Evolutionary conservation across 305 asterid species (phyloP), one percentile per base, ranked within the genome.

Genomic region (Ilex paraguariensis): DNA sequence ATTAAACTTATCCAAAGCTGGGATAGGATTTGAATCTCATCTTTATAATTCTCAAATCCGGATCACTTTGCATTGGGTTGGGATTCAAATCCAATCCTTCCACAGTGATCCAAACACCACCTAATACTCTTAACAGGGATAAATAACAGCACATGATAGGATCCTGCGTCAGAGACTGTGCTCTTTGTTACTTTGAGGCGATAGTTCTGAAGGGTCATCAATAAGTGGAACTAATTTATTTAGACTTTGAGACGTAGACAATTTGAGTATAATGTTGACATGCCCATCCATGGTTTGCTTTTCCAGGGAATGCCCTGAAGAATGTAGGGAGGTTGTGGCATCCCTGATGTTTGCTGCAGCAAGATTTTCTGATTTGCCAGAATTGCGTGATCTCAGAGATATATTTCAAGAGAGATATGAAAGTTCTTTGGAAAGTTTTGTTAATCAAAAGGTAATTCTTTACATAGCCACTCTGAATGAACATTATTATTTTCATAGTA

Each of bases 271-370:
- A 16, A 49, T 71, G 50, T 63, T 69, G 62, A 73, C 54, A 50
- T 64, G 51, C 70, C 52, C 33, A 33, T 67, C 32, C 54, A 62
- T 65, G 70, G 67, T 59, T 65, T 77, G 36, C 42, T 36, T 70
- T 60, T 75, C 59, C 83, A 93, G 98, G 77, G 90, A 79, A 58
- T 93, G 98, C 76, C 97, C 97, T 66, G 98, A 84, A 73, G 97
- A 90, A 68, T 93, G 96, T 81, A 83, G 91, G 79, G 94, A 86
- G 69, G 81, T 82, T 69, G 87, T 90, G 64, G 96, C 92, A 30
- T 90, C 96, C 7, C 64, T 93, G 75, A 87, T 90, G 82, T 87
- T 85, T 81, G 97, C 98, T 68, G 98, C 98, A 56, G 97, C 98
- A 57, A 85, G 98, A 80, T 87, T 93, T 77, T 87, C 97, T 45